A percentile compares a stretch with the other conserved stretches of the same genome.
These are phyloP conservation scores for Amaranthus cruentus DNA, from an alignment of 148 eudicot species.

Conservation along the genomic window DNA sequence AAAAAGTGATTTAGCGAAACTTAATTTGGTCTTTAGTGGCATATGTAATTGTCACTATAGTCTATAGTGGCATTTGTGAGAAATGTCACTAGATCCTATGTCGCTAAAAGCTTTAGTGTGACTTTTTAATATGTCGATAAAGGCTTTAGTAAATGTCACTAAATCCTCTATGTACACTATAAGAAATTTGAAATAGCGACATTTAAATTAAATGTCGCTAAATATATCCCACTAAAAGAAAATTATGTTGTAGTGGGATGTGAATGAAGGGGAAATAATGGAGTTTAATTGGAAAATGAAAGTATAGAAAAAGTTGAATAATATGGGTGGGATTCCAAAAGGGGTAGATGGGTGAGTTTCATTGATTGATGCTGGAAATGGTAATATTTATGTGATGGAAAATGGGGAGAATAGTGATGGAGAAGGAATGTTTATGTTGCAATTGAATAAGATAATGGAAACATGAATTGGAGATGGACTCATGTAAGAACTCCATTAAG, in stretches of 20 bases:
- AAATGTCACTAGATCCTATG: too few relatives aligned
- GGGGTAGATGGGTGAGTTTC: conserved; percentile 6
- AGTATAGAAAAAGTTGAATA: conserved; percentile 19
- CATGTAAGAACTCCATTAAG: conserved; percentile 24
- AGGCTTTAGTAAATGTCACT: too few relatives aligned
- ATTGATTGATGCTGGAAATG: conserved; percentile 13
- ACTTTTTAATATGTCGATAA: too few relatives aligned
- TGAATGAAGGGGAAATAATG: conserved; percentile 17
- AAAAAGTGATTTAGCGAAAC: too few relatives aligned
- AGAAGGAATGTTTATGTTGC: conserved; percentile 25
- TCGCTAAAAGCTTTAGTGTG: too few relatives aligned
- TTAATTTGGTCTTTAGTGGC: too few relatives aligned
- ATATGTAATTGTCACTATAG: too few relatives aligned
- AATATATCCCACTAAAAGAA: too few relatives aligned
- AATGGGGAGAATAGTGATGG: conserved; percentile 22
- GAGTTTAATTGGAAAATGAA: conserved; percentile 30
- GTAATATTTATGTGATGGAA: conserved; percentile 29
- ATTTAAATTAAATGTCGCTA: too few relatives aligned
- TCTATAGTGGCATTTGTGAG: too few relatives aligned
- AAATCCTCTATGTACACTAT: too few relatives aligned
- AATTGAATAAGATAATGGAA: not conserved
- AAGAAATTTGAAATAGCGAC: too few relatives aligned
- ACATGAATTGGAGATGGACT: conserved; percentile 19
- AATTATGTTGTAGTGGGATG: not conserved
- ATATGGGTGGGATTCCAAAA: conserved; percentile 3